Percentiles rank a stretch among this genome's conserved stretches.
Evolutionary conservation across 495 filamentous ascomycete genomes (phyloP).

Genomic region (Aspergillus affinis): DNA sequence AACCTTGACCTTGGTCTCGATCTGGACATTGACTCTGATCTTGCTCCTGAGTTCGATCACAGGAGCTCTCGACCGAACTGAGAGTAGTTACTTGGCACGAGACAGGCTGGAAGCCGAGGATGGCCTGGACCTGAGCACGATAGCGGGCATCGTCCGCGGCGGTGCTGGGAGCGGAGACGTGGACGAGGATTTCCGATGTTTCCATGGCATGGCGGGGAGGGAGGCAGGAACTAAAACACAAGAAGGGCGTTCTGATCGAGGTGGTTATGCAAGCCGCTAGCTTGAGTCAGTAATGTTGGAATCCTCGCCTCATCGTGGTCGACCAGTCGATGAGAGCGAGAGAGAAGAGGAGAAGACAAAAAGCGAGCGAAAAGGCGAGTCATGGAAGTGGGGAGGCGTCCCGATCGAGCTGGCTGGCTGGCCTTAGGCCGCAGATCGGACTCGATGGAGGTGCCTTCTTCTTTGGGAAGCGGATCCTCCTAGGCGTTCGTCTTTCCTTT

Average conservation of each 20-base stretch:
- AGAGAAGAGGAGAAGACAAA: not conserved
- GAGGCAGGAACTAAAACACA: not conserved
- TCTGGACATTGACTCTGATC: not conserved
- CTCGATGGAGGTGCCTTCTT: constrained; percentile 11
- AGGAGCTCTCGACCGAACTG: not conserved
- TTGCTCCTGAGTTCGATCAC: not conserved
- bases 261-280: not conserved
- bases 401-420: constrained; percentile 3
- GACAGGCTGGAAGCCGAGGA: constrained; percentile 55
- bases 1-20: not conserved
- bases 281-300: not conserved
- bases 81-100: constrained; percentile 28
- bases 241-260: not conserved
- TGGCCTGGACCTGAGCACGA: constrained; percentile 58
- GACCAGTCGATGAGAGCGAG: not conserved
- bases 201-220: constrained; percentile 13
- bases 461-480: not conserved
- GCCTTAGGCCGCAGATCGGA: constrained; percentile 17
- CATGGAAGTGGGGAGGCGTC: constrained; percentile 4
- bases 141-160: constrained; percentile 62
- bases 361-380: constrained; percentile 6
- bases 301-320: not conserved
- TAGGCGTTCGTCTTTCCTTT: not conserved
- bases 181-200: constrained; percentile 62
- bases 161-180: constrained; percentile 63